Evolutionary conservation across 2,329 filamentous ascomycete species (phyloP).

Genomic region (Aspergillus fumigatiaffinis): DNA sequence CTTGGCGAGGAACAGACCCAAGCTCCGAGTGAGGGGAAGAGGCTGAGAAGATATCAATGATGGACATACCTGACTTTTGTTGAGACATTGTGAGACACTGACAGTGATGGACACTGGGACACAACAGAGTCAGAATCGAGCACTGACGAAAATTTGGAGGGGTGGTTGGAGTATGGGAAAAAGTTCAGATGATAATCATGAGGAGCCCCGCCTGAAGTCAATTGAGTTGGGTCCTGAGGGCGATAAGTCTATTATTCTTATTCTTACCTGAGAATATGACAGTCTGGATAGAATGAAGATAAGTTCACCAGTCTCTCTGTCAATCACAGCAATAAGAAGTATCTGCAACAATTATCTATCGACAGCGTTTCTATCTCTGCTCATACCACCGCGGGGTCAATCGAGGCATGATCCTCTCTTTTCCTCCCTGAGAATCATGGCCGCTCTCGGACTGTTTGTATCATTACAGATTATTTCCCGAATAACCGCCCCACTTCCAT

Average conservation of each 20-base stretch:
- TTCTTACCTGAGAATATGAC: neutral
- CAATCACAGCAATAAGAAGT: slow-evolving; percentile 8
- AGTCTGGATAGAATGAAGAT: neutral
- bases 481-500: neutral
- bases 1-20: slow-evolving; percentile 11
- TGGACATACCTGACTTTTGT: slow-evolving; percentile 38
- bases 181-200: slow-evolving; percentile 2
- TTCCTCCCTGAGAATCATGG: neutral
- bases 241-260: neutral
- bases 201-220: neutral
- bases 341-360: neutral
- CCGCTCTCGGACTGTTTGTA: slow-evolving; percentile 14
- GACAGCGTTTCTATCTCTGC: neutral
- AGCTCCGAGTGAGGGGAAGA: slow-evolving; percentile 7
- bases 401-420: neutral
- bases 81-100: slow-evolving; percentile 32
- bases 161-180: slow-evolving; percentile 9
- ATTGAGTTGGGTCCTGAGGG: neutral
- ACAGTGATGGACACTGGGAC: slow-evolving; percentile 18
- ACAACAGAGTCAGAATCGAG: slow-evolving; percentile 13
- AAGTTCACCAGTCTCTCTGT: neutral
- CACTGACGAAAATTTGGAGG: neutral
- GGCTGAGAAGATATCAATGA: slow-evolving; percentile 4
- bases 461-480: neutral
- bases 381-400: slow-evolving; percentile 23